Evolutionary conservation across 202 grass and related monocot genomes (phyloP).

Genomic region (Setaria italica): DNA sequence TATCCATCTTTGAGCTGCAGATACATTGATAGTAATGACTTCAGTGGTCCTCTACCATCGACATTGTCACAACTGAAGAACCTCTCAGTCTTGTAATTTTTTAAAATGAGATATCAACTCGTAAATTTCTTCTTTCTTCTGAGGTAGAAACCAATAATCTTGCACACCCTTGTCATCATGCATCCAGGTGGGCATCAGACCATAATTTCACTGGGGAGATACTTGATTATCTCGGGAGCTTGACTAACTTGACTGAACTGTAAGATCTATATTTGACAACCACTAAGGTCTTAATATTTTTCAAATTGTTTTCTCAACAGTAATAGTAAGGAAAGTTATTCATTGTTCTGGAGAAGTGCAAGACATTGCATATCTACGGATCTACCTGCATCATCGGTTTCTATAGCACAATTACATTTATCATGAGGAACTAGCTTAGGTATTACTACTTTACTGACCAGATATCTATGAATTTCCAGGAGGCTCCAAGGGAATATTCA

Average conservation of each 20-base stretch:
- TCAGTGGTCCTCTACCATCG: slow-evolving; percentile 70
- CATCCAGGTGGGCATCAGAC: slow-evolving; percentile 68
- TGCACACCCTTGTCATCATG: slow-evolving; percentile 35
- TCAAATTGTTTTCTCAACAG: slow-evolving; percentile 12
- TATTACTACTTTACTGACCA: slow-evolving; percentile 17
- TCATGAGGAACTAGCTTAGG: neutral
- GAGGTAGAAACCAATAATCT: slow-evolving; percentile 35
- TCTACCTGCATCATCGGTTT: too few species aligned
- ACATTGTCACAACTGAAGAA: slow-evolving; percentile 68
- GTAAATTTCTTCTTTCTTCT: slow-evolving; percentile 4
- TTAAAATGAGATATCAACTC: slow-evolving; percentile 5
- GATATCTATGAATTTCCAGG: slow-evolving; percentile 56
- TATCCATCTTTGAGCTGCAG: too few species aligned
- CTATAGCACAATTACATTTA: too few species aligned
- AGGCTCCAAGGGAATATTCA: slow-evolving; percentile 87
- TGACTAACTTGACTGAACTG: slow-evolving; percentile 64
- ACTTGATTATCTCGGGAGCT: slow-evolving; percentile 79
- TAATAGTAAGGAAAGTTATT: too few species aligned
- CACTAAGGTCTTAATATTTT: slow-evolving; percentile 15
- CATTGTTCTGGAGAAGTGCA: too few species aligned
- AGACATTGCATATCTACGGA: too few species aligned
- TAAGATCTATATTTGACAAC: slow-evolving; percentile 52
- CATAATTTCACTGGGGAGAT: slow-evolving; percentile 80
- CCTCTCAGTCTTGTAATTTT: slow-evolving; percentile 62
- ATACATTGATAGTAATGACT: slow-evolving; percentile 70